Conservation (phyloP, 2,329 filamentous ascomycete species). For the Talaromyces sp. region DNA sequence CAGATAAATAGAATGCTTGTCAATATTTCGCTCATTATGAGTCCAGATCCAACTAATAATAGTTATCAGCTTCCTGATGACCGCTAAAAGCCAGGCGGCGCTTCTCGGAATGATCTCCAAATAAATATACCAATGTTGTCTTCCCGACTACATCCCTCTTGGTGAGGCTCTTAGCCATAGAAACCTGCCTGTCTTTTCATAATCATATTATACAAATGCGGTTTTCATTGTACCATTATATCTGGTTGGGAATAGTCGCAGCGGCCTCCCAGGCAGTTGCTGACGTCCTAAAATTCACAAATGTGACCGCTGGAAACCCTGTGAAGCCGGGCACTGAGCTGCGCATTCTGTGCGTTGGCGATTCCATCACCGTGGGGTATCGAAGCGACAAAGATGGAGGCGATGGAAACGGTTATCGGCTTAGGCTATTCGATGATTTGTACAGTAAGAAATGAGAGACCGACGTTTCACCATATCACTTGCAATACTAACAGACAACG, state of each 20-base stretch:
- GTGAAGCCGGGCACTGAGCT: neutral
- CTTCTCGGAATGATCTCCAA: neutral
- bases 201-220: neutral
- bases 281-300: neutral
- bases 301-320: neutral
- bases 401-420: neutral
- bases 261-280: neutral
- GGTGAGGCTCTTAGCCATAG: neutral
- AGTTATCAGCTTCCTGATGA: neutral
- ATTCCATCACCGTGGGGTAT: slow-evolving; percentile 3
- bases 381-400: neutral
- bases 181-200: neutral
- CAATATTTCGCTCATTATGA: too few species aligned
- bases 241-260: neutral
- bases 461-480: neutral
- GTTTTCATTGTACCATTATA: neutral
- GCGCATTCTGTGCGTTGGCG: neutral
- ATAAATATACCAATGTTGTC: neutral
- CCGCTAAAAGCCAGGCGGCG: neutral
- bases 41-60: neutral
- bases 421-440: neutral
- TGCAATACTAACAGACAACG: neutral
- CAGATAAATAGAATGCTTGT: neutral
- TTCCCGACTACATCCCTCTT: neutral
- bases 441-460: neutral